These are phyloP conservation scores for Cerrena zonata DNA, from an alignment of 1,284 basidiomycete species.

Conservation along the genomic window DNA sequence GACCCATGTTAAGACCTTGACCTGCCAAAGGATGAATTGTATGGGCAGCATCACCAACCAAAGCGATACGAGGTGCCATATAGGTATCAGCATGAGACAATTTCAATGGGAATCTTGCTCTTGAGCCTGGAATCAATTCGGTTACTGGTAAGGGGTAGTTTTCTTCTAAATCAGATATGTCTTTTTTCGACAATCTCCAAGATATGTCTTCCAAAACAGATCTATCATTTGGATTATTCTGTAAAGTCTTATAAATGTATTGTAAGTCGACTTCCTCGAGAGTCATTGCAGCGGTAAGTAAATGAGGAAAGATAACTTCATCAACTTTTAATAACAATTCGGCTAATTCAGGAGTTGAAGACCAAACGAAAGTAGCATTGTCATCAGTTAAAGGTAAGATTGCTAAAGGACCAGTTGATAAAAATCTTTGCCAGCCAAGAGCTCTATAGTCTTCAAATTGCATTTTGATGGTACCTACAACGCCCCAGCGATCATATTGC, in stretches of 20 bases:
- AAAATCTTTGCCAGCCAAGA: slow-evolving; percentile 90
- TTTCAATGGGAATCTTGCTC: slow-evolving; percentile 87
- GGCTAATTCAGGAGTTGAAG: slow-evolving; percentile 77
- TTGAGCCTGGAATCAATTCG: slow-evolving; percentile 67
- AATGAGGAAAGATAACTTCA: slow-evolving; percentile 57
- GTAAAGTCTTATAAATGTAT: slow-evolving; percentile 55
- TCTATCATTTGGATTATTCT: slow-evolving; percentile 49
- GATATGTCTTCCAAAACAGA: slow-evolving; percentile 62
- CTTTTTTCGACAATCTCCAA: slow-evolving; percentile 61
- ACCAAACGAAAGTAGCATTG: slow-evolving; percentile 90
- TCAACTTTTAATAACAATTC: slow-evolving; percentile 66
- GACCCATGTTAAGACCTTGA: slow-evolving; percentile 90
- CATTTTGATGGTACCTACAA: slow-evolving; percentile 80
- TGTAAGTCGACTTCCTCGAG: slow-evolving; percentile 74
- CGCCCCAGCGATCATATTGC: slow-evolving; percentile 84
- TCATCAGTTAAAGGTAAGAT: slow-evolving; percentile 82
- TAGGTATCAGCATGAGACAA: slow-evolving; percentile 87
- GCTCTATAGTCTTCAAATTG: slow-evolving; percentile 61
- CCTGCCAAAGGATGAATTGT: slow-evolving; percentile 95
- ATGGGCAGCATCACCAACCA: slow-evolving; percentile 95
- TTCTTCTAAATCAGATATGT: slow-evolving; percentile 59
- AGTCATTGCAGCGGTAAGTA: slow-evolving; percentile 91
- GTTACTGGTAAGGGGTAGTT: slow-evolving; percentile 73
- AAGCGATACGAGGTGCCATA: slow-evolving; percentile 75
- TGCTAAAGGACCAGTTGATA: slow-evolving; percentile 92